Evolutionary conservation across 1,139 yeast genomes (phyloP).

Genomic region (Nakaseomyces glabratus): DNA sequence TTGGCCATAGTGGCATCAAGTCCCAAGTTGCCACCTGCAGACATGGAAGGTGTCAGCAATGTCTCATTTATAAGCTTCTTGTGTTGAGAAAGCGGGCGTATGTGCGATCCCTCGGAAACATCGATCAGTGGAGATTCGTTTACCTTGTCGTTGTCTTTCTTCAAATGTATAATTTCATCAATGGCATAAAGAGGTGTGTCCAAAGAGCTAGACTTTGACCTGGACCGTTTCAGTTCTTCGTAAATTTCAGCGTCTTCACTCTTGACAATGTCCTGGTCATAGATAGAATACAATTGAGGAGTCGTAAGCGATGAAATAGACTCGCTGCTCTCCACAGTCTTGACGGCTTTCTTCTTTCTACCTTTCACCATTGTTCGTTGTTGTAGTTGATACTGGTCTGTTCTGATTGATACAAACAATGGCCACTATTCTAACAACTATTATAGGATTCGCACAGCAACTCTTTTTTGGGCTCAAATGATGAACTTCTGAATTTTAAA

Average conservation of each 20-base stretch:
- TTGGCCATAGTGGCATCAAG: constrained; percentile 2
- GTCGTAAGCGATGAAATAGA: constrained; percentile 25
- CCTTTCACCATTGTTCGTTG: no score
- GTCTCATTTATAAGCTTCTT: constrained; percentile 1
- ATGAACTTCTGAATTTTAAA: no score
- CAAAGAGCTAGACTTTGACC: constrained; percentile 5
- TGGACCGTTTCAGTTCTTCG: constrained; percentile 19
- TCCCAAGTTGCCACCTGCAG: neutral
- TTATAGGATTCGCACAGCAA: no score
- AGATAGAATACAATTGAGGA: constrained; percentile 28
- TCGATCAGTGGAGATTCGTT: neutral
- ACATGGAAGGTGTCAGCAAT: constrained; percentile 1
- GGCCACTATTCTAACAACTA: no score
- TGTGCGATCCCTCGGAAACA: neutral
- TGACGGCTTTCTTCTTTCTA: neutral
- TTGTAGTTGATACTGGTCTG: no score
- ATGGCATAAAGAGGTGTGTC: constrained; percentile 8
- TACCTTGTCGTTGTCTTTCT: constrained; percentile 1
- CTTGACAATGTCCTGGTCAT: constrained; percentile 29
- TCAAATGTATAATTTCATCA: constrained; percentile 6
- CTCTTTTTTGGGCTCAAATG: no score
- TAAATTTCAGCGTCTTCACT: constrained; percentile 26
- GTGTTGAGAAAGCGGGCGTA: neutral
- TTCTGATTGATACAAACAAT: no score
- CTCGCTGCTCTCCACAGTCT: constrained; percentile 17